A percentile compares a stretch with the other conserved stretches of the same genome.
Evolutionary conservation across 257 asterid genomes (phyloP).

Genomic region (Nicotiana knightiana): DNA sequence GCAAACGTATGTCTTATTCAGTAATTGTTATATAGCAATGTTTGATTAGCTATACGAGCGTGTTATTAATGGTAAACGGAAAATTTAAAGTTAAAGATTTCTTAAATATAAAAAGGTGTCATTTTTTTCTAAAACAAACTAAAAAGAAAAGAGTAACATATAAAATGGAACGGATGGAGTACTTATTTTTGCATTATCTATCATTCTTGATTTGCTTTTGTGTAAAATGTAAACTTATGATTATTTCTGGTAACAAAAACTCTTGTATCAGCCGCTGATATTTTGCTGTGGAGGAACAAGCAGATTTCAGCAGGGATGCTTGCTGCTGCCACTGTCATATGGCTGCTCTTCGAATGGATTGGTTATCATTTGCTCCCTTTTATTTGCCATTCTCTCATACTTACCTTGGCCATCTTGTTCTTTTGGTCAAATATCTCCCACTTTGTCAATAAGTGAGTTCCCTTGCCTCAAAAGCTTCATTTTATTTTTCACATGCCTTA

Average conservation of each 20-base stretch:
- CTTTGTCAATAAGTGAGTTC: constrained; percentile 63
- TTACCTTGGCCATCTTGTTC: constrained; percentile 62
- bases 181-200: neutral
- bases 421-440: constrained; percentile 83
- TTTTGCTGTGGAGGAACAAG: constrained; percentile 91
- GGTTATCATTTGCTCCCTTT: constrained; percentile 81
- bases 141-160: neutral
- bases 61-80: too few species aligned
- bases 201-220: neutral
- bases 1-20: constrained; percentile 38
- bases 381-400: constrained; percentile 76
- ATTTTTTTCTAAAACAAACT: too few species aligned
- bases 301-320: constrained; percentile 76
- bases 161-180: neutral
- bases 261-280: constrained; percentile 68
- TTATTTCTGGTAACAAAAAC: neutral
- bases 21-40: neutral
- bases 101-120: too few species aligned
- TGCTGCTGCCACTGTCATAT: constrained; percentile 77
- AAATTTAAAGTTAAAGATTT: too few species aligned
- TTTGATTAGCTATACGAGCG: too few species aligned
- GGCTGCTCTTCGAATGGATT: constrained; percentile 90
- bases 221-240: neutral
- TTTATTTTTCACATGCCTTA: neutral
- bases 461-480: neutral